Evolutionary conservation across 345 rosid genomes (phyloP), one percentile per base, ranked within the genome.

Genomic region (Barbarea vulgaris): DNA sequence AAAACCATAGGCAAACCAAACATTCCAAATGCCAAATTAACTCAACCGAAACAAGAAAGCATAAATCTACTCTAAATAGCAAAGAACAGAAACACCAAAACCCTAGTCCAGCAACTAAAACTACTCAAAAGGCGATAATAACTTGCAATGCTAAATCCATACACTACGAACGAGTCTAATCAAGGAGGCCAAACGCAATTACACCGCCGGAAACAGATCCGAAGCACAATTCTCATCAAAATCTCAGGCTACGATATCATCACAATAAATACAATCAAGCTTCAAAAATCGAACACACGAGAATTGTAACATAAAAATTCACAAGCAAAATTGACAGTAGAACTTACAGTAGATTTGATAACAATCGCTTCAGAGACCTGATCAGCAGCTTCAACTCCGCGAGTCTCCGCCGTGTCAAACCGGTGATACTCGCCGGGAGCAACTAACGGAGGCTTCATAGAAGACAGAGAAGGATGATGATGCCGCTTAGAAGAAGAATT

Each of bases 351-450:
- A 63, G 96, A 78, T 80, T 85, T 89, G 42, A 87, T 79, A 25
- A 87, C 81, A 24, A 90, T 81, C 36, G 80, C 86, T 14, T 90
- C 99, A 13, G 83, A 51, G 46, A 78, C 83, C 34, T 78, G 93
- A 86, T 86, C 91, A 76, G 79, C 57, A 69, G 31, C 59, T 36
- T 82, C 80, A n/a, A 24, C 71, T 0, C 63, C 73, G 13, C 81
- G 85, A 13, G 84, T 77, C 51, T 70, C 85, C 56, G 79, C 76
- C 50, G 81, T 41, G 31, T 74, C 74, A 73, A 95, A 89, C 39
- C 88, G 85, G 80, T 90, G 99, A 67, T 89, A 88, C 81, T 90
- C 96, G 4, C 76, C 89, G 14, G 96, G 86, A 69, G 85, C 74
- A 67, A 77, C 69, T 71, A 91, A 82, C 5, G 95, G 89, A 72